Percentiles rank a stretch among this genome's conserved stretches.
Conservation (phyloP, 2,329 filamentous ascomycete genomes). For the Madurella fahalii region DNA sequence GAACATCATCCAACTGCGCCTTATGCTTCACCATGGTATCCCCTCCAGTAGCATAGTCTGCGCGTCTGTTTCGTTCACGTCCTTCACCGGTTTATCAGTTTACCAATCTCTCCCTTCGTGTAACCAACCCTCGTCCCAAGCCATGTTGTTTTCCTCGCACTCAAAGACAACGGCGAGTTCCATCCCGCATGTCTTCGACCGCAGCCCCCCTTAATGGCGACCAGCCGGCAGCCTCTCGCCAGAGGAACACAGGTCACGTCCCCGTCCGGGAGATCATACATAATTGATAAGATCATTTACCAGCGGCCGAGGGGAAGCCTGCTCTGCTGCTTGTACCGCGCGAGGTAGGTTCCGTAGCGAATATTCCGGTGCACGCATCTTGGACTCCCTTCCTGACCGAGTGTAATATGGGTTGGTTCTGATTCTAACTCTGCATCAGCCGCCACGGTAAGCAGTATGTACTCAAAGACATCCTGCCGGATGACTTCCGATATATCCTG, state of each 20-base stretch:
- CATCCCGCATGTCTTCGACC: neutral
- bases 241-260: slow-evolving; percentile 3
- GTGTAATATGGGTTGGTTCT: neutral
- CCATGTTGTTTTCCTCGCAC: slow-evolving; percentile 1
- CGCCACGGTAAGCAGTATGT: slow-evolving; percentile 8
- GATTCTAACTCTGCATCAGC: neutral
- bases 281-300: slow-evolving; percentile 6
- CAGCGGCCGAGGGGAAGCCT: slow-evolving; percentile 1
- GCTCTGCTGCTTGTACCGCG: slow-evolving; percentile 8
- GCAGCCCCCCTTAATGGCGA: neutral
- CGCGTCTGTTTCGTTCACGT: neutral
- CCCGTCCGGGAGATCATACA: slow-evolving; percentile 2
- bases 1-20: neutral
- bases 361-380: neutral
- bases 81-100: neutral
- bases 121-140: neutral
- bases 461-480: slow-evolving; percentile 11
- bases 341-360: neutral
- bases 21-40: neutral
- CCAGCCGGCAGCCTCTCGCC: slow-evolving; percentile 5
- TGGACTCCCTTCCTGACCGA: neutral
- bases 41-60: neutral
- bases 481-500: slow-evolving; percentile 7
- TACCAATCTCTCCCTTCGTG: neutral
- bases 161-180: neutral